A percentile compares a stretch with the other conserved stretches of the same genome.
These are phyloP conservation scores for Trichodelitschia bisporula DNA, from an alignment of 495 filamentous ascomycete species.

Conservation along the genomic window DNA sequence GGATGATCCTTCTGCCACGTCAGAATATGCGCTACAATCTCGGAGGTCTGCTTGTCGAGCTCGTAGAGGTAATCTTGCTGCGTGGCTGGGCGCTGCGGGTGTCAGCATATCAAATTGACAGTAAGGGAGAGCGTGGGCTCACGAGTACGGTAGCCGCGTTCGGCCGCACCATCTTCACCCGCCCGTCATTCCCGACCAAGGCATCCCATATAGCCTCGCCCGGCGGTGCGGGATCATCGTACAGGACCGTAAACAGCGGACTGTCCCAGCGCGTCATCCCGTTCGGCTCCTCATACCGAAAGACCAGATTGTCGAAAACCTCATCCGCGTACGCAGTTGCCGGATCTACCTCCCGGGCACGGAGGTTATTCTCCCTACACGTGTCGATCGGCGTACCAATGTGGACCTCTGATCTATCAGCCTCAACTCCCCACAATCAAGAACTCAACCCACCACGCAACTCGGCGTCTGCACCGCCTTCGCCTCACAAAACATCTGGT, in stretches of 20 bases:
- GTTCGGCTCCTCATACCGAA: conserved; percentile 90
- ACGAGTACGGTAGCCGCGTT: conserved; percentile 17
- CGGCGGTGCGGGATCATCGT: conserved; percentile 44
- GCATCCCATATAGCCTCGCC: conserved; percentile 59
- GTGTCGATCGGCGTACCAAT: conserved; percentile 51
- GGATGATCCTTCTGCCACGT: conserved; percentile 44
- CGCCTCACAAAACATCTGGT: conserved; percentile 86
- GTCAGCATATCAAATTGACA: too few species aligned
- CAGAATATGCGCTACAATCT: conserved; percentile 49
- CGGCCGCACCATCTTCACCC: conserved; percentile 23
- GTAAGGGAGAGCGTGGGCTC: conserved; percentile 58
- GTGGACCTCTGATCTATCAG: conserved; percentile 29
- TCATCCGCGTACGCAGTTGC: too few species aligned
- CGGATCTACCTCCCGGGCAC: too few species aligned
- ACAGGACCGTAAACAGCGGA: conserved; percentile 74
- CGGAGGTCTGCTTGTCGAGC: conserved; percentile 65
- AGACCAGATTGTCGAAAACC: conserved; percentile 89
- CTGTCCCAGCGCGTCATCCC: conserved; percentile 88
- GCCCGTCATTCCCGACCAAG: conserved; percentile 27
- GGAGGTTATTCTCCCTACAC: conserved; percentile 39
- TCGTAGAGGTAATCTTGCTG: conserved; percentile 63
- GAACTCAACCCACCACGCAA: conserved; percentile 40
- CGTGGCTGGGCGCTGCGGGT: too few species aligned
- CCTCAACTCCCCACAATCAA: background rate
- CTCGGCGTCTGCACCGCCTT: conserved; percentile 64